Percentiles rank a stretch among this genome's conserved stretches.
phyloP scores from a whole-genome alignment of 2,329 filamentous ascomycete species.

The Penicillium griseofulvum region DNA sequence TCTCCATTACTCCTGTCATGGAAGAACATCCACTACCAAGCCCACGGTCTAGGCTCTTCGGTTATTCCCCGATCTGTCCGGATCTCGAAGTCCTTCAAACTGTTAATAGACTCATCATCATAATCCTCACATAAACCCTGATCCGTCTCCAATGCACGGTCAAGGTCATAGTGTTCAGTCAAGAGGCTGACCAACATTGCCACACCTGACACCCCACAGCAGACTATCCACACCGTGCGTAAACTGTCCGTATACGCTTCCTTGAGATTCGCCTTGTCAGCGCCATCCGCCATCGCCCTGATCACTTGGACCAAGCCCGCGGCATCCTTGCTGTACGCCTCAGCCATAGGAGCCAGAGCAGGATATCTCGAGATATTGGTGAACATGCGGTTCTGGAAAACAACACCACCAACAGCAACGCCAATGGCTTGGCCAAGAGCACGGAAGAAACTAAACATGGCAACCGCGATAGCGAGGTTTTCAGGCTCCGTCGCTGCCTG shows the following conservation, averaged over 20 bases:
- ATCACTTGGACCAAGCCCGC: conserved; percentile 60
- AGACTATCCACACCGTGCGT: conserved; percentile 56
- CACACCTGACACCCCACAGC: conserved; percentile 53
- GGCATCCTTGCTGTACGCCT: conserved; percentile 56
- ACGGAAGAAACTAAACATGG: conserved; percentile 66
- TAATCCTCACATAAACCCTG: conserved; percentile 22
- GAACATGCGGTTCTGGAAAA: conserved; percentile 66
- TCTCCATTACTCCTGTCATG: background rate
- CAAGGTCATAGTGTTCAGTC: conserved; percentile 51
- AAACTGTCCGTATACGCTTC: conserved; percentile 55
- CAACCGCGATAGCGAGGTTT: conserved; percentile 60
- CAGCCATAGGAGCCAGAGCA: conserved; percentile 48
- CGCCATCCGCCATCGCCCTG: conserved; percentile 50
- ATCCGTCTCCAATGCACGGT: conserved; percentile 34
- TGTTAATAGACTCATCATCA: background rate
- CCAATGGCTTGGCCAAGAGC: conserved; percentile 64
- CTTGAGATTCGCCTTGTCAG: conserved; percentile 46
- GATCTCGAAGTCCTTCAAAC: conserved; percentile 20
- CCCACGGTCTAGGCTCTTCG: conserved; percentile 11
- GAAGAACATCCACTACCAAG: conserved; percentile 6
- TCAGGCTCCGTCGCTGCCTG: conserved; percentile 59
- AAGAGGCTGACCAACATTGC: conserved; percentile 53
- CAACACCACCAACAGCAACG: conserved; percentile 64
- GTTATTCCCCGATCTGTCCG: background rate
- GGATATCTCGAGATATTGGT: conserved; percentile 51